A percentile compares a stretch with the other conserved stretches of the same genome.
Conservation (phyloP, 108 stramenopile species). For the Parietichytrium sp. region DNA sequence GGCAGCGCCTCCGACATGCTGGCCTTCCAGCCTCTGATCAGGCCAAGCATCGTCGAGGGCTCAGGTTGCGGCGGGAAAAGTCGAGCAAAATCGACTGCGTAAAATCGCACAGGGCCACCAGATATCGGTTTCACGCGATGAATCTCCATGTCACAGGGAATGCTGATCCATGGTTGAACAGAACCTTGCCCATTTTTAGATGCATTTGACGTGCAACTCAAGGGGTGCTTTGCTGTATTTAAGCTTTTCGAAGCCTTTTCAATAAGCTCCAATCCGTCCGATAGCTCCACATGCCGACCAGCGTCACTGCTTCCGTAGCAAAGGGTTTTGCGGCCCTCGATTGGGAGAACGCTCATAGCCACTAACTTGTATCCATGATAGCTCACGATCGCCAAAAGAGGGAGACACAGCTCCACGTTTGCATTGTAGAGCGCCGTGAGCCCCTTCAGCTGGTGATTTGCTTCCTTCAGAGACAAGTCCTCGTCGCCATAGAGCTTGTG, state of each 20-base stretch:
- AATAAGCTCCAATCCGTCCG: neutral
- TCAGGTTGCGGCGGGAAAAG: slow-evolving; percentile 24
- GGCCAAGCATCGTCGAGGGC: neutral
- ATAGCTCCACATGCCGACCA: too few relatives aligned
- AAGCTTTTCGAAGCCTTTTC: neutral
- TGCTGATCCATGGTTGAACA: neutral
- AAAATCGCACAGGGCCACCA: neutral
- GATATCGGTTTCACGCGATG: neutral
- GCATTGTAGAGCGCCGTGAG: slow-evolving; percentile 15
- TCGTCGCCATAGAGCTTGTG: neutral
- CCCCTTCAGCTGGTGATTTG: slow-evolving; percentile 34
- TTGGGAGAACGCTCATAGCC: slow-evolving; percentile 9
- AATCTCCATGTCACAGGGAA: slow-evolving; percentile 35
- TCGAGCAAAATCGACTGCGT: slow-evolving; percentile 26
- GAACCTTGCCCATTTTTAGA: neutral
- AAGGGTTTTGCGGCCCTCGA: neutral
- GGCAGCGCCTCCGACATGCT: neutral
- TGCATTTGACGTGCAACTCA: too few relatives aligned
- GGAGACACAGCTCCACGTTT: neutral
- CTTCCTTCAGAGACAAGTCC: neutral
- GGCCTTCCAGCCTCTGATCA: neutral
- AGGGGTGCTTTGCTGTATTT: neutral
- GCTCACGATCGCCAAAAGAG: neutral
- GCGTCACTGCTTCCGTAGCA: slow-evolving; percentile 12
- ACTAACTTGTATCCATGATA: slow-evolving; percentile 7